These are phyloP conservation scores for Herpotrichia juniperi DNA, from an alignment of 2,329 filamentous ascomycete species.

Conservation along the genomic window DNA sequence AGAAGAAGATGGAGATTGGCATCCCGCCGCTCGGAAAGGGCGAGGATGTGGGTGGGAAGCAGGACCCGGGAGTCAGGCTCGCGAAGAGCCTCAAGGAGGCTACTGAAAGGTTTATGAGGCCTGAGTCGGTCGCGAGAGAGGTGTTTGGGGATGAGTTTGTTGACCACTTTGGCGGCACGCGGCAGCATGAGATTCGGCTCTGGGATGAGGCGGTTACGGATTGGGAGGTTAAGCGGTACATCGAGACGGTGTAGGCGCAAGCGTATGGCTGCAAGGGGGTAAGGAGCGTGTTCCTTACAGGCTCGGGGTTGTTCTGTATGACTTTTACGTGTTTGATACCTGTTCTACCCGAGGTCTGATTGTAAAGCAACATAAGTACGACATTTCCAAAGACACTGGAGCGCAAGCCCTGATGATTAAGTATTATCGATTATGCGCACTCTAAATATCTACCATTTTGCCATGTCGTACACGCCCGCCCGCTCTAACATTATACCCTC, in stretches of 20 bases:
- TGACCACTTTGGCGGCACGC: slow-evolving; percentile 90
- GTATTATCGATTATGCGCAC: too few species aligned
- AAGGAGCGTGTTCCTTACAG: too few species aligned
- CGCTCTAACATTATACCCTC: too few species aligned
- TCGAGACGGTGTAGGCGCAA: slow-evolving; percentile 41
- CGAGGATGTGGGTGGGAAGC: slow-evolving; percentile 75
- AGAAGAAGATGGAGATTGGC: slow-evolving; percentile 86
- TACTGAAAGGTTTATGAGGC: slow-evolving; percentile 74
- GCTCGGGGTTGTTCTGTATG: too few species aligned
- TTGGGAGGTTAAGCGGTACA: slow-evolving; percentile 69
- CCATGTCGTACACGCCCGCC: too few species aligned
- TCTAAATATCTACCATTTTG: too few species aligned
- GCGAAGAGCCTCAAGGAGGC: slow-evolving; percentile 88
- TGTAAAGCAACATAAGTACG: too few species aligned
- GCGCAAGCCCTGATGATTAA: too few species aligned
- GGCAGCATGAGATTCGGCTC: slow-evolving; percentile 86
- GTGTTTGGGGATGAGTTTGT: slow-evolving; percentile 96
- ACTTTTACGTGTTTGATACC: too few species aligned
- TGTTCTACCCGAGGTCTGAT: too few species aligned
- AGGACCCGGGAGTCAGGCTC: slow-evolving; percentile 76
- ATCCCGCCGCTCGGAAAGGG: slow-evolving; percentile 85
- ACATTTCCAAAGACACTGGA: too few species aligned
- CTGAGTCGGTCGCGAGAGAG: slow-evolving; percentile 86
- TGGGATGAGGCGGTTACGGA: slow-evolving; percentile 98
- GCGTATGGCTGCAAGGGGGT: too few species aligned